These are phyloP conservation scores for Neoboletus subvelutipes DNA, from an alignment of 768 basidiomycete species.

Conservation along the genomic window DNA sequence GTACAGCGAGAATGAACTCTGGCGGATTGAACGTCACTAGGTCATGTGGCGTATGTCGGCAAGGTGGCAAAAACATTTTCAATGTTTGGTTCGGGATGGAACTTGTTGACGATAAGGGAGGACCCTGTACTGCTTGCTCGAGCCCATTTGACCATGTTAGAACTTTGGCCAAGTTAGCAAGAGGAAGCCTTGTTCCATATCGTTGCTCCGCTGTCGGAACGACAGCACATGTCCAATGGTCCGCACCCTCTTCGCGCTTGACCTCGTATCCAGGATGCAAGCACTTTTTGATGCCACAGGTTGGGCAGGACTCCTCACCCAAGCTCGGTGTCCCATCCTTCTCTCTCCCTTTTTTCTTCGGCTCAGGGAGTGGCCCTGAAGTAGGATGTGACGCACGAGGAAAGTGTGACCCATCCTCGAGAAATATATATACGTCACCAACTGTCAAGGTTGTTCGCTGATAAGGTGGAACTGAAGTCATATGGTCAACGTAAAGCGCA, in stretches of 20 bases:
- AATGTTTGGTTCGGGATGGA: conserved; percentile 1
- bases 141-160: conserved; percentile 19
- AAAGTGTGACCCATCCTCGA: conserved; percentile 42
- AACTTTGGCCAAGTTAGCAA: conserved; percentile 16
- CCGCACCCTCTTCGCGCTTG: conserved; percentile 20
- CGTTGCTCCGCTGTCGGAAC: conserved; percentile 23
- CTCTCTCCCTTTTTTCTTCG: conserved; percentile 28
- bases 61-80: conserved; percentile 8
- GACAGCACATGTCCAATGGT: conserved; percentile 25
- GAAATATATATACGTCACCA: conserved; percentile 45
- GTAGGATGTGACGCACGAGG: conserved; percentile 29
- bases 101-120: conserved; percentile 2
- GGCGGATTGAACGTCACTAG: conserved; percentile 23
- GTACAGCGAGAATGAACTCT: conserved; percentile 31
- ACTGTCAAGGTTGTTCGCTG: conserved; percentile 32
- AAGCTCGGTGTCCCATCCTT: conserved; percentile 20
- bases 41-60: conserved; percentile 24
- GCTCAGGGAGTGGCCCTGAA: conserved; percentile 5
- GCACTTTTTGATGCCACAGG: conserved; percentile 31
- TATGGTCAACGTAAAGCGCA: conserved; percentile 36
- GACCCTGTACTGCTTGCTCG: conserved; percentile 12
- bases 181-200: conserved; percentile 20
- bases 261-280: conserved; percentile 24
- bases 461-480: conserved; percentile 17
- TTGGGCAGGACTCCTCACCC: conserved; percentile 27